Percentiles rank a stretch among this genome's conserved stretches.
Evolutionary conservation across 495 filamentous ascomycete species (phyloP).

Genomic region (Talaromyces thailandensis): DNA sequence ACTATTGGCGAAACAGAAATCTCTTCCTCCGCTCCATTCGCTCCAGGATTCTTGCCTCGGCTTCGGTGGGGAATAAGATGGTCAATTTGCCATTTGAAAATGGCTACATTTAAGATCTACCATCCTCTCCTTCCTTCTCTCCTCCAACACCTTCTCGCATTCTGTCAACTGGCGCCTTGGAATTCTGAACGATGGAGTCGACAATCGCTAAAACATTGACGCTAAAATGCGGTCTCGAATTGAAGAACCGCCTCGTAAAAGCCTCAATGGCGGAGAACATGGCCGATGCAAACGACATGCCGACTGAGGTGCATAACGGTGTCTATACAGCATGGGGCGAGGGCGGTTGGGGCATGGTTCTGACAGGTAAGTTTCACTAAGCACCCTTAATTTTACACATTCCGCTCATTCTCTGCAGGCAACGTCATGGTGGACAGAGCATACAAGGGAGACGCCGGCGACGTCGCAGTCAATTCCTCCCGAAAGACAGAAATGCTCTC

Average conservation of each 20-base stretch:
- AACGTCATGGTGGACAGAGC: constrained; percentile 50
- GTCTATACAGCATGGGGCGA: constrained; percentile 41
- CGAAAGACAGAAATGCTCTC: constrained; percentile 22
- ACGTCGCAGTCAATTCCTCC: constrained; percentile 28
- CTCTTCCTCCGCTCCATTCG: neutral
- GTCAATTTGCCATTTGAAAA: no score
- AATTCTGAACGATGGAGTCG: neutral
- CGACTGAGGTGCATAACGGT: constrained; percentile 22
- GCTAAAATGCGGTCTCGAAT: constrained; percentile 30
- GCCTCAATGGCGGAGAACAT: constrained; percentile 42
- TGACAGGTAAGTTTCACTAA: constrained; percentile 23
- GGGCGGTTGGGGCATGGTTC: constrained; percentile 40
- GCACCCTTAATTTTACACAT: neutral
- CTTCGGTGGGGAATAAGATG: neutral
- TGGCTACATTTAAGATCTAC: no score
- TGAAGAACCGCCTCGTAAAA: constrained; percentile 43
- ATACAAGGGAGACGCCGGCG: constrained; percentile 35
- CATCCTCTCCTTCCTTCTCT: no score
- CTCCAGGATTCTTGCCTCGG: neutral
- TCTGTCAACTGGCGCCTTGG: no score
- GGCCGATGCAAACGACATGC: constrained; percentile 19
- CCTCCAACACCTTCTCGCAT: no score
- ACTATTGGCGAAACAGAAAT: neutral
- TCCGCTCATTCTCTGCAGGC: constrained; percentile 15
- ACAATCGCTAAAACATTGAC: neutral